Base-by-base conservation (phyloP, 306 rosid genomes). In the Sphenostylis stenocarpa region DNA sequence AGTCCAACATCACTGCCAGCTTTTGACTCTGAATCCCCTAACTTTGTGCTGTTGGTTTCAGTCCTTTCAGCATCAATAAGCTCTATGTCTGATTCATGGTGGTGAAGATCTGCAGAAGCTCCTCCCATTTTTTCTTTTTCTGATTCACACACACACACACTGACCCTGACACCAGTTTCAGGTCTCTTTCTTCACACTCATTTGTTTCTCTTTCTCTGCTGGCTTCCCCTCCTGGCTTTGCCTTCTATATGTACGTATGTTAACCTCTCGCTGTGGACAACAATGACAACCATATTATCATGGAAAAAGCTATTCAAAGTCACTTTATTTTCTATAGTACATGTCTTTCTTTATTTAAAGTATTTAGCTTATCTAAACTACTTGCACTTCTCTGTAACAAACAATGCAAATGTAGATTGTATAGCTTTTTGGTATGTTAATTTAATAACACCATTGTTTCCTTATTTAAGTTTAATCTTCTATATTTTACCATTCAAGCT, bases 71-170 rank as follows among this genome's bases (percentile, higher is more conserved):
- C 78, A 16, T 48, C 79, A 56, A 17, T 60, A 64, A 85, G 85
- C 24, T 87, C 82, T 38, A 57, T 72, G 45, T 82, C 83, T 5
- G 84, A 45, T 38, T 81, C 84, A 71, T 44, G 84, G 24, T 21
- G 70, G 17, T 67, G 78, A 71, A 70, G 73, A 81, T 75, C 86
- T 79, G 86, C 67, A 39, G 78, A 71, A 72, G 67, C 53, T 66
- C 81, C 79, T 68, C 9, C 53, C 70, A 29, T 77, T 73, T 67
- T 49, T 26, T n/a, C n/a, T 68, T 43, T 19, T 73, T 69, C 43
- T 62, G 72, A 33, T 52, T 4, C 26, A 61, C 67, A 58, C 72
- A 48, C n/a, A n/a, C 72, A 48, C 67, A 14, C 72, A 47, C 71
- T 45, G 41, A 75, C 15, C 44, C 61, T n/a, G n/a, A 70, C 44